Evolutionary conservation across 495 filamentous ascomycete species (phyloP).

Genomic region (Articulospora tetracladia): DNA sequence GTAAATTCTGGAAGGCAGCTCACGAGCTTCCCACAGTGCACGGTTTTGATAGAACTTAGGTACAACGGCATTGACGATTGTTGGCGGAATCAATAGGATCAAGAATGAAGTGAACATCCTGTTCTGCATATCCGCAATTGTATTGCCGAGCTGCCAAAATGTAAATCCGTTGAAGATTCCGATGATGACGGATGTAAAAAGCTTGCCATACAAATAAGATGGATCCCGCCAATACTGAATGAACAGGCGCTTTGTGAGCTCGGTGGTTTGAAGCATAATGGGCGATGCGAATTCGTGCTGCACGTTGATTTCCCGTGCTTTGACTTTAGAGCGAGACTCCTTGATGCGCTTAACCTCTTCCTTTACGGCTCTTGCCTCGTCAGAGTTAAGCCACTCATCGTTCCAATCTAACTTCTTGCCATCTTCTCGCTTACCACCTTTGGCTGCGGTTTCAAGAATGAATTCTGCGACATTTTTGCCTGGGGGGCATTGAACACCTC

Average conservation of each 20-base stretch:
- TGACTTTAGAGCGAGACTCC: slow-evolving; percentile 47
- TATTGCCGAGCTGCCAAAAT: slow-evolving; percentile 34
- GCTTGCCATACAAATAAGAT: slow-evolving; percentile 71
- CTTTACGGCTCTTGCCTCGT: slow-evolving; percentile 45
- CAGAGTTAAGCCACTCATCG: slow-evolving; percentile 64
- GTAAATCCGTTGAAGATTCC: slow-evolving; percentile 54
- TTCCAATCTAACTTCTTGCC: slow-evolving; percentile 62
- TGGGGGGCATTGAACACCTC: slow-evolving; percentile 56
- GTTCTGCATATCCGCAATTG: slow-evolving; percentile 67
- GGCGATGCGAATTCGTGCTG: slow-evolving; percentile 45
- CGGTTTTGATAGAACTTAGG: slow-evolving; percentile 82
- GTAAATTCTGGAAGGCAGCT: slow-evolving; percentile 75
- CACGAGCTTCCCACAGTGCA: slow-evolving; percentile 69
- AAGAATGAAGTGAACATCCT: slow-evolving; percentile 76
- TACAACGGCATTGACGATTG: slow-evolving; percentile 66
- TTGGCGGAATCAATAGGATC: slow-evolving; percentile 67
- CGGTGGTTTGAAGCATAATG: slow-evolving; percentile 29
- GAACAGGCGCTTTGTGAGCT: slow-evolving; percentile 37
- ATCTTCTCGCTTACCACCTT: slow-evolving; percentile 44
- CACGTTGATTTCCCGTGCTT: slow-evolving; percentile 15
- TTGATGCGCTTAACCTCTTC: slow-evolving; percentile 60
- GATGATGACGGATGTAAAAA: slow-evolving; percentile 49
- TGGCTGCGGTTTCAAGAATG: slow-evolving; percentile 65
- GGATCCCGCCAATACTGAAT: slow-evolving; percentile 65
- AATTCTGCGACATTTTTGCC: slow-evolving; percentile 66